phyloP scores from a whole-genome alignment of 2,329 filamentous ascomycete species.

The Apiospora aurea region DNA sequence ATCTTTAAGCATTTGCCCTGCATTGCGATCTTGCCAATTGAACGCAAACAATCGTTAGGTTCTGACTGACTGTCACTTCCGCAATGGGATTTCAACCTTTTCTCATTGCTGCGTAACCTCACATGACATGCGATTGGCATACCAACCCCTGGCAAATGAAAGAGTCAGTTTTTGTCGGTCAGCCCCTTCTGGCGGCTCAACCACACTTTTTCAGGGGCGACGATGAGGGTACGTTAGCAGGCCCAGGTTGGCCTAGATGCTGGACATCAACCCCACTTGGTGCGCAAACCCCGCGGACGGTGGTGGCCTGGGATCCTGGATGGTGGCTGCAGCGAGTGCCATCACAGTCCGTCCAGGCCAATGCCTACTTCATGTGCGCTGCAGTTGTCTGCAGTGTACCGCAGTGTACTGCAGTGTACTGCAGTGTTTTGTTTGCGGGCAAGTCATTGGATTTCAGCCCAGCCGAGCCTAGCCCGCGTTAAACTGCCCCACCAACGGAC shows the following conservation, averaged over 20 bases:
- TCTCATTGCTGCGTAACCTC: background rate
- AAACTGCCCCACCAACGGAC: background rate
- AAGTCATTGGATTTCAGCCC: background rate
- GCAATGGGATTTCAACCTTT: background rate
- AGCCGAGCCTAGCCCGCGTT: conserved; percentile 9
- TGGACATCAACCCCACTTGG: background rate
- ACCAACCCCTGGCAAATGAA: background rate
- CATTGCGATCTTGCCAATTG: conserved; percentile 5
- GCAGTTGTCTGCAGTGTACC: too few species aligned
- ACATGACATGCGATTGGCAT: background rate
- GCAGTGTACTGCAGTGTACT: background rate
- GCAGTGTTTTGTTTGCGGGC: background rate
- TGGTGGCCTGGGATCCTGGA: background rate
- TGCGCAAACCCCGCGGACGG: background rate
- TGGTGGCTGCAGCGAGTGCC: background rate
- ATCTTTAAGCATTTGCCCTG: conserved; percentile 7
- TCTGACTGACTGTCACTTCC: background rate
- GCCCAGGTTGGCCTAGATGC: background rate
- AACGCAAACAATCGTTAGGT: background rate
- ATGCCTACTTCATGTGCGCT: background rate
- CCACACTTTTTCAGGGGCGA: background rate
- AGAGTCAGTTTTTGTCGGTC: background rate
- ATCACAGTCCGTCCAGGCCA: background rate
- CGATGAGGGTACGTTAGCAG: background rate
- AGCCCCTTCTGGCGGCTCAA: background rate